Percentiles rank a stretch among this genome's conserved stretches.
phyloP scores from a whole-genome alignment of 2,329 filamentous ascomycete species.

The Fusarium citri region DNA sequence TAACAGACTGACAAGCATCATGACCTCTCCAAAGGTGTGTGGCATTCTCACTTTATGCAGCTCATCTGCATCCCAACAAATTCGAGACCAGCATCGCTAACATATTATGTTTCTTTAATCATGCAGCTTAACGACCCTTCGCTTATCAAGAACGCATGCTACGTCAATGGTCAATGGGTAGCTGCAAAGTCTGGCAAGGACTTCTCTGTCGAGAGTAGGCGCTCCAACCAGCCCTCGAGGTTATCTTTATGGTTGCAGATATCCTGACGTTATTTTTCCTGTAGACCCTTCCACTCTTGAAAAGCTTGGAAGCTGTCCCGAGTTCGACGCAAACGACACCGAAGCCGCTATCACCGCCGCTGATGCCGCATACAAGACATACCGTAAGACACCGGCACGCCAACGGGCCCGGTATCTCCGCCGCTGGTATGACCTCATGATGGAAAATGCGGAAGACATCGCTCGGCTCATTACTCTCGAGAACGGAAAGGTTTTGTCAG shows the following conservation, averaged over 20 bases:
- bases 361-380: constrained; percentile 66
- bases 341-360: constrained; percentile 77
- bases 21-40: constrained; percentile 38
- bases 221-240: constrained; percentile 13
- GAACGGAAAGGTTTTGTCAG: constrained; percentile 76
- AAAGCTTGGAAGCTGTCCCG: constrained; percentile 76
- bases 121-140: constrained; percentile 69
- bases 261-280: constrained; percentile 23
- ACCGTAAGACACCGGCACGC: constrained; percentile 69
- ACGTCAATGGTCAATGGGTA: constrained; percentile 83
- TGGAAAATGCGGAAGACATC: constrained; percentile 74
- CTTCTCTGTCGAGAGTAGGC: constrained; percentile 74
- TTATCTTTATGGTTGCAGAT: background rate
- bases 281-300: constrained; percentile 77
- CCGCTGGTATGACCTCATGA: constrained; percentile 75
- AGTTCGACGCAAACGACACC: constrained; percentile 76
- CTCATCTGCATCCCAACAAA: constrained; percentile 12
- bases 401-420: constrained; percentile 69
- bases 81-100: constrained; percentile 26
- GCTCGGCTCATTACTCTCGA: constrained; percentile 76
- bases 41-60: constrained; percentile 12
- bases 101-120: background rate
- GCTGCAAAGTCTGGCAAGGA: constrained; percentile 76
- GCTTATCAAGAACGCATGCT: constrained; percentile 76
- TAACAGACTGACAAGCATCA: constrained; percentile 25